phyloP scores from a whole-genome alignment of 2,329 filamentous ascomycete genomes.

The Aspergillus tanneri region DNA sequence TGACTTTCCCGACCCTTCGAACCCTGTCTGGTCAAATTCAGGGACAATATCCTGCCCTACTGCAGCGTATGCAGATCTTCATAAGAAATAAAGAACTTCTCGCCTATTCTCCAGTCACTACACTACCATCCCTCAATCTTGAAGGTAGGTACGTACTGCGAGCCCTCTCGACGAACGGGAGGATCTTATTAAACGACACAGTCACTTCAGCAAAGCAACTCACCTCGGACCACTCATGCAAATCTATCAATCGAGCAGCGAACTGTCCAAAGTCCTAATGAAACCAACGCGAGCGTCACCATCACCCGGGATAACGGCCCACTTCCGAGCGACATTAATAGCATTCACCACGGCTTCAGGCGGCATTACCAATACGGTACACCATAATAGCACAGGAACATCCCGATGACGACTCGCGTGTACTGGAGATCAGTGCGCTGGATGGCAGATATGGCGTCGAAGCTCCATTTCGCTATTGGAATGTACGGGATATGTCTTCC shows the following conservation, averaged over 20 bases:
- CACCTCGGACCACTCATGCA: neutral
- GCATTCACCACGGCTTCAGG: constrained; percentile 7
- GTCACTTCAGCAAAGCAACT: neutral
- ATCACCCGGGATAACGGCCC: constrained; percentile 5
- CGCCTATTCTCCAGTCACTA: neutral
- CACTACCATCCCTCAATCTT: neutral
- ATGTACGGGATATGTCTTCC: neutral
- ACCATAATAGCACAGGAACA: constrained; percentile 6
- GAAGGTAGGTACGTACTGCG: neutral
- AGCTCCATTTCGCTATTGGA: constrained; percentile 3
- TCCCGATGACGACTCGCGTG: constrained; percentile 3
- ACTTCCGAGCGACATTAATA: neutral
- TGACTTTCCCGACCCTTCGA: neutral
- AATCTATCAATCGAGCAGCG: constrained; percentile 4
- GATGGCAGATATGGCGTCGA: neutral
- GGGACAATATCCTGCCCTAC: constrained; percentile 4
- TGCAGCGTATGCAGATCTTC: neutral
- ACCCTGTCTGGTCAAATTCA: constrained; percentile 2
- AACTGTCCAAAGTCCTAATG: constrained; percentile 8
- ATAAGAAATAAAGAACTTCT: neutral
- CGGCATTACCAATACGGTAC: constrained; percentile 2
- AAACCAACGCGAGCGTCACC: neutral
- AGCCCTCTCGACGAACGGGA: neutral
- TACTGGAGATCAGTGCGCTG: neutral
- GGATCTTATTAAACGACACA: constrained; percentile 1